phyloP scores from a whole-genome alignment of 371 early-diverging fungal genomes.

The Mortierella sp. region DNA sequence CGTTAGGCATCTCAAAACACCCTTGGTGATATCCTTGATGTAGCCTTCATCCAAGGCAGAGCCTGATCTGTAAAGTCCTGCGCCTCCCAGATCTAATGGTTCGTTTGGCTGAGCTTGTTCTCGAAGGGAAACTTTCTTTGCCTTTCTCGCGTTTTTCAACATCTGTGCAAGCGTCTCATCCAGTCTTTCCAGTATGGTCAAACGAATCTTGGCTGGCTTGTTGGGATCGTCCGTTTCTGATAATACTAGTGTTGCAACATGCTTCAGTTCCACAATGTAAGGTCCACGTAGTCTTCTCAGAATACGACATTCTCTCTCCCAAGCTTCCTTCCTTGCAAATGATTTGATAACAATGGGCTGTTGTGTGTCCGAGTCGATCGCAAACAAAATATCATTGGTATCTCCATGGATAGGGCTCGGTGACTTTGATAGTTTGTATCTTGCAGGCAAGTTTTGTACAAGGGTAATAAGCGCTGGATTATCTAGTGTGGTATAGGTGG shows the following conservation, averaged over 20 bases:
- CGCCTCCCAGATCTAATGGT: constrained; percentile 25
- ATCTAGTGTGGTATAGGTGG: constrained; percentile 42
- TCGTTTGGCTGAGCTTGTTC: constrained; percentile 25
- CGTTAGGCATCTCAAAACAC: constrained; percentile 39
- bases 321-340: constrained; percentile 37
- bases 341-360: constrained; percentile 54
- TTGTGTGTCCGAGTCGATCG: constrained; percentile 48
- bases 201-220: constrained; percentile 41
- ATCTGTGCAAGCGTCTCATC: constrained; percentile 53
- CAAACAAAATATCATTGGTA: constrained; percentile 43
- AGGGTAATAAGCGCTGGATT: constrained; percentile 39
- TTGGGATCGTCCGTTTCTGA: constrained; percentile 51
- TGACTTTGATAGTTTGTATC: constrained; percentile 43
- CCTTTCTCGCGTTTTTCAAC: constrained; percentile 49
- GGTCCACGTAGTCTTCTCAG: constrained; percentile 43
- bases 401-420: constrained; percentile 46
- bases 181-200: constrained; percentile 47
- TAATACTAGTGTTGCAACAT: constrained; percentile 44
- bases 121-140: constrained; percentile 42
- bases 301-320: constrained; percentile 50
- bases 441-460: constrained; percentile 44
- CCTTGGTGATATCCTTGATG: constrained; percentile 50
- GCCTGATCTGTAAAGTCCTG: constrained; percentile 31
- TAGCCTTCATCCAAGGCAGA: constrained; percentile 43
- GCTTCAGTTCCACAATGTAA: constrained; percentile 47